Evolutionary conservation across 352 stramenopile genomes (phyloP).

Genomic region (Globisporangium polare): DNA sequence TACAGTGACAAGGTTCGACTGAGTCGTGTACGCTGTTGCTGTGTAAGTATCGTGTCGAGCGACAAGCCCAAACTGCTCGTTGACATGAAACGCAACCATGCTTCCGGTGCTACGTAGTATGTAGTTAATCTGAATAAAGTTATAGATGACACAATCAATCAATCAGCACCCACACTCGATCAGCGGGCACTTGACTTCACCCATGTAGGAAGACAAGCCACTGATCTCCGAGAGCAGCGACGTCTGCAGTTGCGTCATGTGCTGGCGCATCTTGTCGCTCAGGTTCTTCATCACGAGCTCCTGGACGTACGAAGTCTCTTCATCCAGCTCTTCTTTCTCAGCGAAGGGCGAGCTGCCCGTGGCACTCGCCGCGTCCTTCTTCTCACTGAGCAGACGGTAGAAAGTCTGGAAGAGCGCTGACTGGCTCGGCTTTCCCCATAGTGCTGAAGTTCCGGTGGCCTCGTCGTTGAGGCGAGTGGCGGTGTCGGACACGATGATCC

Average conservation of each 20-base stretch:
- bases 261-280: constrained; percentile 7
- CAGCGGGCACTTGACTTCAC: background rate
- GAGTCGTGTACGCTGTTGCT: background rate
- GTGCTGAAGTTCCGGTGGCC: background rate
- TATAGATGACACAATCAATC: no score
- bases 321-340: background rate
- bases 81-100: no score
- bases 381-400: constrained; percentile 6
- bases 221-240: background rate
- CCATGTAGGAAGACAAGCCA: background rate
- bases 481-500: background rate
- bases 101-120: no score
- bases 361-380: background rate
- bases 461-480: background rate
- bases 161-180: background rate
- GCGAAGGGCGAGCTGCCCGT: background rate
- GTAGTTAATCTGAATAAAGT: background rate
- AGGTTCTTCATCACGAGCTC: constrained; percentile 3
- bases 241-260: constrained; percentile 7
- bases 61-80: background rate
- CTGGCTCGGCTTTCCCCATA: background rate
- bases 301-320: background rate
- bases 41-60: background rate
- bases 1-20: no score
- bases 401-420: constrained; percentile 5